Conservation (phyloP, 306 rosid species). For the Rosa rugosa region DNA sequence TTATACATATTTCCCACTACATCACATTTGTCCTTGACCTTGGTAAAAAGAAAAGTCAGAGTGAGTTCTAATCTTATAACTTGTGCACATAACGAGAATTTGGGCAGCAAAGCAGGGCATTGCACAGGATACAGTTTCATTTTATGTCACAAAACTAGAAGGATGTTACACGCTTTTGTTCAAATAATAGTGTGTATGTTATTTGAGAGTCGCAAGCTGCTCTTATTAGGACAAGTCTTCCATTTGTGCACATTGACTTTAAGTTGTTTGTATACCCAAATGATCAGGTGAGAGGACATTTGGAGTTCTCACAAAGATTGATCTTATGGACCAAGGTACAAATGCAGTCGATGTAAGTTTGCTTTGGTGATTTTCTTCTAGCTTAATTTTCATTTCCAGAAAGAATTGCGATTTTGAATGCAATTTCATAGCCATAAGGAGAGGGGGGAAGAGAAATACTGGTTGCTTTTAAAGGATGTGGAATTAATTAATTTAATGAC, state of each 20-base stretch:
- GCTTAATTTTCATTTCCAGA: neutral
- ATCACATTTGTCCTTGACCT: neutral
- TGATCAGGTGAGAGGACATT: conserved; percentile 47
- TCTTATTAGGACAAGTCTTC: neutral
- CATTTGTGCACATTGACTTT: neutral
- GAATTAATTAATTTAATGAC: neutral
- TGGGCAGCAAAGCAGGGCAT: conserved; percentile 1
- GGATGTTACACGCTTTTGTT: neutral
- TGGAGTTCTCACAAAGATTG: conserved; percentile 51
- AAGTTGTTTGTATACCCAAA: conserved; percentile 2
- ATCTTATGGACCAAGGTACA: conserved; percentile 54
- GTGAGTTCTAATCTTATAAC: neutral
- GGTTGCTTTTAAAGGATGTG: neutral
- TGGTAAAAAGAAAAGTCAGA: neutral
- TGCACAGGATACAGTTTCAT: neutral
- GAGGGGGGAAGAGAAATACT: too few species aligned
- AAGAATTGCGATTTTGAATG: neutral
- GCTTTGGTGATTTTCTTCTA: neutral
- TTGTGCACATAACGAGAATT: neutral
- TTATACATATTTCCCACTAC: neutral
- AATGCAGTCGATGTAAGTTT: conserved; percentile 50
- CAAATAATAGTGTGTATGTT: neutral
- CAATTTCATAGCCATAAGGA: too few species aligned
- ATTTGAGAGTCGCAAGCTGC: too few species aligned
- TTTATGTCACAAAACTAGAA: neutral